phyloP scores from a whole-genome alignment of 1,139 yeast genomes.

The Geotrichum histeridarum region DNA sequence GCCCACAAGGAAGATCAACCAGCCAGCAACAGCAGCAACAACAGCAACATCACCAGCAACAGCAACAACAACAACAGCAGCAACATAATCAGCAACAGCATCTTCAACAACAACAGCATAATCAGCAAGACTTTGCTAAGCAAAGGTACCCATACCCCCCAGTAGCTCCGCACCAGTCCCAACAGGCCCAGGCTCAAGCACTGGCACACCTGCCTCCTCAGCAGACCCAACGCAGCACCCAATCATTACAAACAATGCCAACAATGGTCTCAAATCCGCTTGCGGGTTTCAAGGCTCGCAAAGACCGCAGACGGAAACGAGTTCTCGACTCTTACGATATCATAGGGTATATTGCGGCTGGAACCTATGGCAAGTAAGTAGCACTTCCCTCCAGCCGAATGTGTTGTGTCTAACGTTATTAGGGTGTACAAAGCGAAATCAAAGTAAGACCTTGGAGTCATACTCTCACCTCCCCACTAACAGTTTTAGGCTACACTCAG shows the following conservation, averaged over 20 bases:
- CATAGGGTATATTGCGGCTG: conserved; percentile 95
- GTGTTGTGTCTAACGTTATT: conserved; percentile 25
- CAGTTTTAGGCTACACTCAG: background rate
- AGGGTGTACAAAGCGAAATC: conserved; percentile 83
- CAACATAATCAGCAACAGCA: too few relatives aligned
- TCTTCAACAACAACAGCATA: conserved; percentile 1
- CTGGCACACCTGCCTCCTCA: background rate
- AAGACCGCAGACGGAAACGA: conserved; percentile 62
- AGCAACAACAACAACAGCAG: background rate
- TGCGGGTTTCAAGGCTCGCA: conserved; percentile 45
- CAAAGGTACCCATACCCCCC: background rate
- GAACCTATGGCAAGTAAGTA: conserved; percentile 69
- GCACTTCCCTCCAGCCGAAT: background rate
- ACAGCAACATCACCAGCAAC: background rate
- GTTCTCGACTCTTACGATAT: conserved; percentile 81
- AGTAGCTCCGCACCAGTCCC: background rate
- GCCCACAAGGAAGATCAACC: conserved; percentile 2
- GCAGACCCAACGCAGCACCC: background rate
- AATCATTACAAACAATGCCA: background rate
- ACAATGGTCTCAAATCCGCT: conserved; percentile 34
- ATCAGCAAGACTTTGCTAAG: background rate
- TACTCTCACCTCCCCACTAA: background rate
- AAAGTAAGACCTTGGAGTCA: conserved; percentile 22
- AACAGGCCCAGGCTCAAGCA: background rate
- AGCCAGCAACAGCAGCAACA: conserved; percentile 3